phyloP scores from a whole-genome alignment of 371 early-diverging fungal genomes.

The Mucor velutinosus region DNA sequence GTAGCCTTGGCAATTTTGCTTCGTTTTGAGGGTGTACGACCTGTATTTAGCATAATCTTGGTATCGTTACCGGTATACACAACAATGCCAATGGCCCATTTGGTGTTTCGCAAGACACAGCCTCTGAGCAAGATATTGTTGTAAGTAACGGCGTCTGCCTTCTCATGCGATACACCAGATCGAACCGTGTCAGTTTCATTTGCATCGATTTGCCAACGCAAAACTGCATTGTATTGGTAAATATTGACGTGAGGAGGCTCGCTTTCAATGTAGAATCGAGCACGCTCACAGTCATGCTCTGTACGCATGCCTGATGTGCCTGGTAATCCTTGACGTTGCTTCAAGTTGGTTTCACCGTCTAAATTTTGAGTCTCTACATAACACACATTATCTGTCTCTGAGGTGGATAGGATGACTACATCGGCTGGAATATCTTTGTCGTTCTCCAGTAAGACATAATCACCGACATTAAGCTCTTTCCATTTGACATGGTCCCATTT shows the following conservation, averaged over 20 bases:
- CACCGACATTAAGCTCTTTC: constrained; percentile 91
- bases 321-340: constrained; percentile 56
- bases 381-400: constrained; percentile 65
- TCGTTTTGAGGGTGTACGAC: constrained; percentile 91
- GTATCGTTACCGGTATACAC: constrained; percentile 91
- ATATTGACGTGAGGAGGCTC: constrained; percentile 81
- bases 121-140: constrained; percentile 90
- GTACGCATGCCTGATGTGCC: constrained; percentile 38
- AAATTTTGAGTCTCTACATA: constrained; percentile 85
- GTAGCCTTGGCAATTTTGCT: constrained; percentile 92
- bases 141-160: constrained; percentile 46
- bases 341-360: constrained; percentile 89
- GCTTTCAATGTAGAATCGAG: constrained; percentile 69
- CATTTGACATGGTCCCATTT: constrained; percentile 53
- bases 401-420: constrained; percentile 68
- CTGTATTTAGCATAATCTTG: constrained; percentile 89
- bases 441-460: constrained; percentile 82
- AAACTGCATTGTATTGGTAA: constrained; percentile 74
- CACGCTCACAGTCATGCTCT: constrained; percentile 59
- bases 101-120: constrained; percentile 88
- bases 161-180: constrained; percentile 42
- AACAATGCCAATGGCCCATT: constrained; percentile 81
- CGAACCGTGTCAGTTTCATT: constrained; percentile 11
- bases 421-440: constrained; percentile 94
- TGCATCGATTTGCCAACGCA: constrained; percentile 50